Evolutionary conservation across 441 rosid genomes (phyloP).

Genomic region (Bruguiera hainesii): DNA sequence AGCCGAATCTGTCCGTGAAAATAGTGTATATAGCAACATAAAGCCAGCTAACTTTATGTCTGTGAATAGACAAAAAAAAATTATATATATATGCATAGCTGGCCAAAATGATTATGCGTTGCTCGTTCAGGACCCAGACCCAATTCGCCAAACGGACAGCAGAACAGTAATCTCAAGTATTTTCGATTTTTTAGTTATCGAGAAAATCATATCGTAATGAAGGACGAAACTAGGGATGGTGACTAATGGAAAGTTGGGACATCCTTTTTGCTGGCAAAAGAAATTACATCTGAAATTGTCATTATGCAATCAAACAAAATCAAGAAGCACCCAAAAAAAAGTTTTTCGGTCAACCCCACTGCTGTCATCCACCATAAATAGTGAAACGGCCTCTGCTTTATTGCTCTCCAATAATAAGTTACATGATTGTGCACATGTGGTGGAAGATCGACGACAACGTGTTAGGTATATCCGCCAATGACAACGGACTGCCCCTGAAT

Average conservation of each 20-base stretch:
- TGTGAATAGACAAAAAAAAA: too few species aligned
- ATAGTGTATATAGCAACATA: too few species aligned
- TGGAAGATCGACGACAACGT: constrained; percentile 13
- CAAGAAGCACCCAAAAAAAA: constrained; percentile 1
- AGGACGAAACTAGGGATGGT: neutral
- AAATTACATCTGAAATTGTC: neutral
- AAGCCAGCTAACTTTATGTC: too few species aligned
- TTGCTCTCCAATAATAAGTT: constrained; percentile 7
- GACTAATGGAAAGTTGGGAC: constrained; percentile 11
- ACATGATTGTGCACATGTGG: neutral
- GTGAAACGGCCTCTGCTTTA: neutral
- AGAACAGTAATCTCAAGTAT: too few species aligned
- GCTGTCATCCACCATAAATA: constrained; percentile 16
- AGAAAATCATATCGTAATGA: too few species aligned
- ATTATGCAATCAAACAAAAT: neutral
- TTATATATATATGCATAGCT: too few species aligned
- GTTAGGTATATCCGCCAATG: constrained; percentile 18
- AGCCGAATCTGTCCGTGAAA: too few species aligned
- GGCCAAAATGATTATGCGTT: too few species aligned
- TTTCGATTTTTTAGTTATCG: too few species aligned
- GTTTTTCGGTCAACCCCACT: neutral
- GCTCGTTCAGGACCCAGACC: too few species aligned
- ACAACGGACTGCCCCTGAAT: constrained; percentile 7
- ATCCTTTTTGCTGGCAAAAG: constrained; percentile 16
- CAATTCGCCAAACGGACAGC: too few species aligned